Evolutionary conservation across 2,329 filamentous ascomycete species (phyloP).

Genomic region (Pseudocercospora musae): DNA sequence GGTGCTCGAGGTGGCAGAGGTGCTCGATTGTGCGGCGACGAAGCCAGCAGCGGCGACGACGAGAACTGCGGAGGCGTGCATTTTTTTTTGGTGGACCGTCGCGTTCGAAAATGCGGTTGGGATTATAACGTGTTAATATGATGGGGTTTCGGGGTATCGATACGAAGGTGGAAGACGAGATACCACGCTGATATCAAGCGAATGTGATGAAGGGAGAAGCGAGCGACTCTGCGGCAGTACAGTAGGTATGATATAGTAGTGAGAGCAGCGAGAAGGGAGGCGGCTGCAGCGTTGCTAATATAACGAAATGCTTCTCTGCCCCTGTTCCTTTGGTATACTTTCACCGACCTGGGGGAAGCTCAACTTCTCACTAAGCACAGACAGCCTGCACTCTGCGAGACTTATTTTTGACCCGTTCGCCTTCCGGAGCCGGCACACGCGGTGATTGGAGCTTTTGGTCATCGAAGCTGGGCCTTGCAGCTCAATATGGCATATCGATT

Average conservation of each 20-base stretch:
- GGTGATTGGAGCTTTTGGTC: neutral
- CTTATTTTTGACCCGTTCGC: neutral
- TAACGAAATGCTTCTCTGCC: neutral
- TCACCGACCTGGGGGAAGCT: neutral
- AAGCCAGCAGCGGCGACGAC: conserved; percentile 39
- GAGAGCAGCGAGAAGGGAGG: neutral
- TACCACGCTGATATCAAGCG: neutral
- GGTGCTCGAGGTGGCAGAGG: conserved; percentile 26
- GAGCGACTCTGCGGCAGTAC: neutral
- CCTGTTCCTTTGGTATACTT: neutral
- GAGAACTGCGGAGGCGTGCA: conserved; percentile 20
- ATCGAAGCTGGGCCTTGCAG: neutral
- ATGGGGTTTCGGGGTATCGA: too few relatives aligned
- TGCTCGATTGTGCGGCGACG: conserved; percentile 41
- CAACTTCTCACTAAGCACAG: neutral
- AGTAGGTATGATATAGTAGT: neutral
- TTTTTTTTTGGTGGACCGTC: too few relatives aligned
- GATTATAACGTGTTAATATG: conserved; percentile 1
- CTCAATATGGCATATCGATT: conserved; percentile 7
- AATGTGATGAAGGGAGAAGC: conserved; percentile 1
- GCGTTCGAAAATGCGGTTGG: neutral
- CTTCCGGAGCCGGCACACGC: neutral
- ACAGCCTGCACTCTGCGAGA: neutral
- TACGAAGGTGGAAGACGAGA: neutral
- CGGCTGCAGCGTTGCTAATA: neutral